Percentiles rank a stretch among this genome's conserved stretches.
phyloP scores from a whole-genome alignment of 192 early-diverging fungal species.

The Linnemannia exigua region DNA sequence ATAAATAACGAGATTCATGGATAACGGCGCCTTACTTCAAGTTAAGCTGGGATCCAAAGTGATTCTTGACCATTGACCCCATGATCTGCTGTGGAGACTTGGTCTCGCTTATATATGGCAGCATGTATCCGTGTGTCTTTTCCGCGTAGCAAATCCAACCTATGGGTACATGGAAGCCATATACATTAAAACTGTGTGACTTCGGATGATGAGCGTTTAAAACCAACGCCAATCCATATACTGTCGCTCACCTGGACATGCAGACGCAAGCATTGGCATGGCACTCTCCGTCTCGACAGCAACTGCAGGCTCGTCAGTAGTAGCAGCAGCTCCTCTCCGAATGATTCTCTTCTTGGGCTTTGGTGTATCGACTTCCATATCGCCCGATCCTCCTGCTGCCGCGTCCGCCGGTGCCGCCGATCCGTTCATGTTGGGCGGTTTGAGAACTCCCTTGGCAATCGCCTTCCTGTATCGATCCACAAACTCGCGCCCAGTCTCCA shows the following conservation, averaged over 20 bases:
- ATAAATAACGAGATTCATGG: not conserved
- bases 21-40: conserved; percentile 40
- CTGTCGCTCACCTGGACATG: conserved; percentile 40
- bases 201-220: conserved; percentile 63
- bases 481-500: conserved; percentile 92
- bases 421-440: conserved; percentile 19
- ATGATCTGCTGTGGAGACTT: conserved; percentile 99
- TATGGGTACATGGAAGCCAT: not conserved
- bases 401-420: not conserved
- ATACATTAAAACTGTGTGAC: not conserved
- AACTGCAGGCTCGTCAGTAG: conserved; percentile 33
- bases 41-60: conserved; percentile 76
- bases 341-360: conserved; percentile 54
- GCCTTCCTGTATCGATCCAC: conserved; percentile 76
- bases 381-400: conserved; percentile 2
- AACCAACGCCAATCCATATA: conserved; percentile 42
- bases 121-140: conserved; percentile 93
- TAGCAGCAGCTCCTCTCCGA: conserved; percentile 48
- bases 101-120: conserved; percentile 90
- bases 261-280: conserved; percentile 39
- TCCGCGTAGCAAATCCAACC: conserved; percentile 99
- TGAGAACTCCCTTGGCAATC: conserved; percentile 51
- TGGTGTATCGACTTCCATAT: conserved; percentile 44
- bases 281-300: conserved; percentile 39
- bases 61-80: conserved; percentile 93